Base-by-base conservation (phyloP, 306 rosid species). In the Carpinus fangiana region DNA sequence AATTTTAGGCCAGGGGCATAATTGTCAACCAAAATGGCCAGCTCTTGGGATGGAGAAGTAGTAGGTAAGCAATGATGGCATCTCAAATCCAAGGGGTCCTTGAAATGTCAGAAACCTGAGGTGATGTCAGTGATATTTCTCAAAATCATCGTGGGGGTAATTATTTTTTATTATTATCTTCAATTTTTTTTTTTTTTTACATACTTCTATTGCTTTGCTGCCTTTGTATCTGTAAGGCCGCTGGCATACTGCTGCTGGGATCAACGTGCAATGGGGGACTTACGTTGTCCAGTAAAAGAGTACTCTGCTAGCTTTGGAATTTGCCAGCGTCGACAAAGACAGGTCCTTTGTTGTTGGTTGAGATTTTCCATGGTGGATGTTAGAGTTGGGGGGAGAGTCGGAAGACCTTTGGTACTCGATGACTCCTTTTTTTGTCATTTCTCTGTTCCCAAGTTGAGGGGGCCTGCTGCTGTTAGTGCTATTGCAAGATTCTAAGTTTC, bases 361-460 rank as follows among this genome's bases (percentile, higher is more conserved):
- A 41, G 67, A 47, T 78, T 82, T 70, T 65, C 74, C 70, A 77
- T 48, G 67, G 43, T 52, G 55, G 81, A 38, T 79, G 50, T 75
- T 53, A 73, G 54, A 60, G 55, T 61, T 47, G 74, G 23, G 55
- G 5, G 46, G 65, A 48, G 14, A 48, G 45, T 6, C 45, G 8
- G 8, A 28, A 36, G 47, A 48, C 72, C 4, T 36, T 57, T 47
- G 60, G 5, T 71, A 20, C 67, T 60, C 73, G 36, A 43, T 54
- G 51, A 70, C 55, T 67, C 26, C 43, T 66, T 13, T 23, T 53
- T 80, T 79, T 65, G 82, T 83, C 83, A 72, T 79, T 65, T 74
- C 75, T 76, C 75, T 77, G 81, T 75, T 87, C 83, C 85, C 71
- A 65, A 81, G 83, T 79, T 51, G 48, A 74, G 79, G 83, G 79